Percentiles rank a stretch among this genome's conserved stretches.
These are phyloP conservation scores for Spongispora temasekensis DNA, from an alignment of 1,284 basidiomycete genomes.

Conservation along the genomic window DNA sequence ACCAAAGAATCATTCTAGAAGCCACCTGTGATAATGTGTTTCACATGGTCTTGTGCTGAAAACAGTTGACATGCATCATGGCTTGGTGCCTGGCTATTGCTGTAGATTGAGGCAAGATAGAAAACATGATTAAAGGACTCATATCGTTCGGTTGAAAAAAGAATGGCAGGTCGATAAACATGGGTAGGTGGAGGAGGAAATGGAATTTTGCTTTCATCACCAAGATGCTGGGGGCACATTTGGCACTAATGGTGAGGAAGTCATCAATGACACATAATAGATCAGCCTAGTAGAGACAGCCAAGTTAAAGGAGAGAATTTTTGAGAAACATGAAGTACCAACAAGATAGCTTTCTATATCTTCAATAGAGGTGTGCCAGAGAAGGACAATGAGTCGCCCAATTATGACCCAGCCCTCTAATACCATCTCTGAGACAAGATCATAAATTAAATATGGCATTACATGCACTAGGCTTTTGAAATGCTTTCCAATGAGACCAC, in stretches of 20 bases:
- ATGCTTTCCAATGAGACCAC: constrained; percentile 3
- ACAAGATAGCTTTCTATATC: constrained; percentile 15
- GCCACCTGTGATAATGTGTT: neutral
- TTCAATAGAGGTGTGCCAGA: constrained; percentile 32
- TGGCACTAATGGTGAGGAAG: constrained; percentile 12
- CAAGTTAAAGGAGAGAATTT: too few species aligned
- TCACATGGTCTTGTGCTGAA: neutral
- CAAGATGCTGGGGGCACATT: constrained; percentile 18
- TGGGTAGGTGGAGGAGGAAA: constrained; percentile 16
- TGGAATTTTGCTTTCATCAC: constrained; percentile 17
- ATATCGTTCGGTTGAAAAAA: constrained; percentile 16
- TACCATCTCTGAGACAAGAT: constrained; percentile 21
- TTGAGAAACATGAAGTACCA: too few species aligned
- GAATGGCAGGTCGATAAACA: constrained; percentile 14
- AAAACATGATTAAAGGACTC: constrained; percentile 15
- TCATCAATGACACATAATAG: constrained; percentile 15
- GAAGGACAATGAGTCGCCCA: constrained; percentile 7
- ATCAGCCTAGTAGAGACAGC: too few species aligned
- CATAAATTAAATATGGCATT: constrained; percentile 28
- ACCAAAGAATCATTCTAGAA: too few species aligned
- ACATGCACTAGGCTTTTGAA: constrained; percentile 22
- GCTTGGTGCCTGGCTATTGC: constrained; percentile 10
- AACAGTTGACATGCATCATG: constrained; percentile 18
- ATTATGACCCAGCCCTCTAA: constrained; percentile 12
- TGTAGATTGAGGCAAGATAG: neutral